These are phyloP conservation scores for Aspergillus terreus DNA, from an alignment of 2,329 filamentous ascomycete species.

Conservation along the genomic window DNA sequence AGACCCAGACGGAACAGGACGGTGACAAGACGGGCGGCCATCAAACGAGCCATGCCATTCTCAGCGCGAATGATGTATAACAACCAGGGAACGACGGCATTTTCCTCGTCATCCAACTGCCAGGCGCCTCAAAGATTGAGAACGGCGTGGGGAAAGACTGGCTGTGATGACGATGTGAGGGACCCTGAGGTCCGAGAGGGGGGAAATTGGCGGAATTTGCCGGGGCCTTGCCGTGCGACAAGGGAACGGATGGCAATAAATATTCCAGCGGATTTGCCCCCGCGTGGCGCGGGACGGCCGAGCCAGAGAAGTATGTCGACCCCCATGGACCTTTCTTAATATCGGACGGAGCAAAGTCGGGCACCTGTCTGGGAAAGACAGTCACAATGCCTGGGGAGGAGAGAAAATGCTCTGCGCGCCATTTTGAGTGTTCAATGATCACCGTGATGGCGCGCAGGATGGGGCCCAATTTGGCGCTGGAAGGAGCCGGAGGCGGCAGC, in stretches of 20 bases:
- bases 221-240: conserved; percentile 28
- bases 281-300: conserved; percentile 45
- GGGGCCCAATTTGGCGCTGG: conserved; percentile 58
- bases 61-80: conserved; percentile 60
- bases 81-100: conserved; percentile 69
- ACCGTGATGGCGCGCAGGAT: conserved; percentile 74
- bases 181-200: conserved; percentile 46
- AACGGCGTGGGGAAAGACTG: conserved; percentile 35
- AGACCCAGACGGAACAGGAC: conserved; percentile 67
- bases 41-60: conserved; percentile 57
- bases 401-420: conserved; percentile 67
- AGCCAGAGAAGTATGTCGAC: conserved; percentile 51
- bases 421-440: conserved; percentile 75
- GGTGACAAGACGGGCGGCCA: conserved; percentile 66
- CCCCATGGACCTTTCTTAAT: conserved; percentile 51
- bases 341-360: conserved; percentile 51
- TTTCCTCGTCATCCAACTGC: conserved; percentile 62
- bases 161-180: conserved; percentile 32
- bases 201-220: conserved; percentile 48
- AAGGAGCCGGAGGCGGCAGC: conserved; percentile 61
- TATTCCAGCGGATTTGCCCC: conserved; percentile 60
- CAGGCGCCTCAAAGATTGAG: conserved; percentile 34
- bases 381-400: conserved; percentile 66
- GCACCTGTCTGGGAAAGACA: conserved; percentile 58
- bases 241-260: conserved; percentile 54